These are phyloP conservation scores for Eucalyptus pauciflora DNA, from an alignment of 345 rosid genomes.

Conservation along the genomic window DNA sequence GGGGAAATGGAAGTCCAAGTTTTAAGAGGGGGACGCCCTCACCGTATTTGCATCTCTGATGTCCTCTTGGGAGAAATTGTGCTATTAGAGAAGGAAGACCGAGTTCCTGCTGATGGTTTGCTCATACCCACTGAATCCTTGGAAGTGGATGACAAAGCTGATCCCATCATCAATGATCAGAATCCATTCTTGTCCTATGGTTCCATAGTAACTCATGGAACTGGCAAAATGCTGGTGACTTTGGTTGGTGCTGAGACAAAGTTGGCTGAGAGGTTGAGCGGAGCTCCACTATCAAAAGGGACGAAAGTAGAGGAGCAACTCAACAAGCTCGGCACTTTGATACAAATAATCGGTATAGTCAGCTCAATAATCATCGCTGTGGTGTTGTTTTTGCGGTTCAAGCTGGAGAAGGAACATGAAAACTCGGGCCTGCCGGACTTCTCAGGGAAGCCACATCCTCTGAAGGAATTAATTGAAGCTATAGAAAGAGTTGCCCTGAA, in stretches of 20 bases:
- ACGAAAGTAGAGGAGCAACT: neutral
- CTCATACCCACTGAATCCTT: neutral
- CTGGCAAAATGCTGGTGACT: neutral
- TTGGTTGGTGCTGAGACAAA: neutral
- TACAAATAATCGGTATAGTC: neutral
- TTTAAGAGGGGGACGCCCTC: neutral
- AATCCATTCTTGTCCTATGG: neutral
- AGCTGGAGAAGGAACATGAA: neutral
- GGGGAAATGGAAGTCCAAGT: fast-evolving
- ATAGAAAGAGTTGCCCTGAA: neutral
- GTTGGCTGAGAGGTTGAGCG: neutral
- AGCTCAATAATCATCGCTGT: neutral
- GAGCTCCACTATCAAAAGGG: neutral
- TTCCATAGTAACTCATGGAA: neutral
- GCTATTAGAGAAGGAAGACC: neutral
- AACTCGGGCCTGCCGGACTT: neutral
- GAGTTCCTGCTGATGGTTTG: neutral
- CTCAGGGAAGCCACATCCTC: neutral
- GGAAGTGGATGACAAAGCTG: neutral
- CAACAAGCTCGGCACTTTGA: neutral
- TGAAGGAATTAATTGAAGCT: neutral
- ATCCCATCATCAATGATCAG: neutral
- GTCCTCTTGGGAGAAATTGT: neutral
- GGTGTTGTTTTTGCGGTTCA: neutral
- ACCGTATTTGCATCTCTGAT: neutral